These are phyloP conservation scores for Arachis hypogaea DNA, from an alignment of 306 rosid species.

Conservation along the genomic window DNA sequence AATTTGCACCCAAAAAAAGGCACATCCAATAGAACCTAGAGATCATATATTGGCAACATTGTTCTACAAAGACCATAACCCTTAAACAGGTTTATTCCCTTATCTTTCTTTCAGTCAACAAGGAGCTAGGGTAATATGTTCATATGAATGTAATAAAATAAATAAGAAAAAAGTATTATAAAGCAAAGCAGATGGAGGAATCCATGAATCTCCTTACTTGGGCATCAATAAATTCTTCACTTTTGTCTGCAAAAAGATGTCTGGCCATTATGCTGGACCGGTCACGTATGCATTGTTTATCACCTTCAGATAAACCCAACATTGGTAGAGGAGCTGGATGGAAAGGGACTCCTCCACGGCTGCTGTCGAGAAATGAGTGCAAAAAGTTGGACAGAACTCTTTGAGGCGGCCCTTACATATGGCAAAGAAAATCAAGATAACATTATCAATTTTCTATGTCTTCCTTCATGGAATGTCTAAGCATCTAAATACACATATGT, in stretches of 20 bases:
- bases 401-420: conserved; percentile 86
- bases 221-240: conserved; percentile 84
- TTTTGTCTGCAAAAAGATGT: conserved; percentile 92
- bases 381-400: conserved; percentile 85
- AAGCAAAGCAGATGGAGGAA: conserved; percentile 11
- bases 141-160: conserved; percentile 6
- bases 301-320: conserved; percentile 91
- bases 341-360: conserved; percentile 91
- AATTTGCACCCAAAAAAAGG: no score
- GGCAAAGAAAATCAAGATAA: conserved; percentile 36
- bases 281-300: conserved; percentile 91
- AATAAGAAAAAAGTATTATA: neutral
- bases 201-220: conserved; percentile 63
- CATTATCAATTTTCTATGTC: conserved; percentile 6
- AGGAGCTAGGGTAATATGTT: conserved; percentile 21
- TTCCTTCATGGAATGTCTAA: conserved; percentile 1
- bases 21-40: conserved; percentile 6
- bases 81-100: neutral
- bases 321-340: conserved; percentile 82
- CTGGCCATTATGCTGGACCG: conserved; percentile 99
- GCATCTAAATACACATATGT: conserved; percentile 18
- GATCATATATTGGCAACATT: conserved; percentile 1
- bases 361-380: conserved; percentile 89
- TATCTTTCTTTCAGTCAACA: conserved; percentile 5
- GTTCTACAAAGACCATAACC: conserved; percentile 2